Evolutionary conservation across 768 basidiomycete species (phyloP), one percentile per base, ranked within the genome.

Genomic region (Chlorophyllum brunneum): DNA sequence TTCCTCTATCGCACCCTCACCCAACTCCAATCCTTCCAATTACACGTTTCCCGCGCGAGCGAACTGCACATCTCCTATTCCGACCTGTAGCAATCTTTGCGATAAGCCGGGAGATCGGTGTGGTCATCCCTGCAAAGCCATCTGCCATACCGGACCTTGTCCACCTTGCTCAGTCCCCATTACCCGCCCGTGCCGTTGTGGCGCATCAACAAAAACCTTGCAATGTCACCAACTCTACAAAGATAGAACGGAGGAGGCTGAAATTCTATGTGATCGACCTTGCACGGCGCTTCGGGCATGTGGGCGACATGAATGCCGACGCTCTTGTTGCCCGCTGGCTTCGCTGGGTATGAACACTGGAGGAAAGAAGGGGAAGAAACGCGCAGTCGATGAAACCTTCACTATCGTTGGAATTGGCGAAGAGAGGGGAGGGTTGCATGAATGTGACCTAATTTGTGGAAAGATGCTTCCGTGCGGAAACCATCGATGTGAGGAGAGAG

Each of bases 311-410:
- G 84, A 87, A 56, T 98, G 97, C 63, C 74, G 76, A 15, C 78
- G 94, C 3, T 54, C 86, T 7, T 98, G 97, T 64, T 99, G 97
- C 61, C 95, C 97, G 0, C 78, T 98, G 0, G 87, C 92, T 0
- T 80, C 77, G 16, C 69, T 88, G 4, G 74, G 78, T 10, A 61
- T 66, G 11, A 55, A 65, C 18, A 56, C 66, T 16, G 42, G 52
- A 15, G 63, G 73, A 41, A 76, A 77, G 58, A 89, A 86, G 61
- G 73, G 82, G 31, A 90, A 86, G 72, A 83, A 80, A 59, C 72
- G 79, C 1, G 72, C 68, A 1, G 54, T 45, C 26, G 60, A 23
- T 1, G 61, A 63, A 10, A 57, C 60, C 26, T 13, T 18, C 5
- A 22, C 34, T 31, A 59, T 45, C 2, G 41, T 50, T 5, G 65